A percentile compares a stretch with the other conserved stretches of the same genome.
Evolutionary conservation across 805 yeast genomes (phyloP).

Genomic region (Tetrapisispora arboricola): DNA sequence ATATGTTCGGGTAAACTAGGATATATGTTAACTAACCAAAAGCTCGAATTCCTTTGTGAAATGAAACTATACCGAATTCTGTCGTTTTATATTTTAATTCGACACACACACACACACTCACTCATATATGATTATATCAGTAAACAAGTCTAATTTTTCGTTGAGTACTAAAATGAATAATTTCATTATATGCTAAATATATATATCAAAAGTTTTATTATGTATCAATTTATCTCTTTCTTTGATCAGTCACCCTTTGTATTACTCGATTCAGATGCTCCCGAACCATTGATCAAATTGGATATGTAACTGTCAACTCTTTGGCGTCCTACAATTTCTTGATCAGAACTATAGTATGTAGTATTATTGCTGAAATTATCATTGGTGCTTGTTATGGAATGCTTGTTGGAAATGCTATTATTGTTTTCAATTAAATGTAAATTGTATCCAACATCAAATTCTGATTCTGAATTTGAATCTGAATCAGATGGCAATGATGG

Average conservation of each 20-base stretch:
- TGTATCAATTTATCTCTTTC: too few relatives aligned
- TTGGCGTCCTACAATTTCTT: background rate
- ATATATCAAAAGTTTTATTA: too few relatives aligned
- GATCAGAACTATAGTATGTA: background rate
- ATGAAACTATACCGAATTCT: too few relatives aligned
- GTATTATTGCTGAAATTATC: background rate
- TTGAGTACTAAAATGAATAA: too few relatives aligned
- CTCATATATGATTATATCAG: too few relatives aligned
- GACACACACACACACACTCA: too few relatives aligned
- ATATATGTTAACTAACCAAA: too few relatives aligned
- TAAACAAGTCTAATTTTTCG: too few relatives aligned
- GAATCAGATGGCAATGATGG: conserved; percentile 32
- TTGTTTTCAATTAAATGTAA: conserved; percentile 3
- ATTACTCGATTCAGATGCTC: background rate
- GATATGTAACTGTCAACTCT: background rate
- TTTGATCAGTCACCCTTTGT: background rate
- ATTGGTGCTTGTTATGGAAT: background rate
- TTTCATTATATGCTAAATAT: too few relatives aligned
- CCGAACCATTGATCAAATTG: background rate
- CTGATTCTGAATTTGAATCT: conserved; percentile 12
- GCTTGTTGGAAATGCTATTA: conserved; percentile 1
- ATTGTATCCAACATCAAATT: conserved; percentile 6
- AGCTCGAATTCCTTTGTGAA: too few relatives aligned
- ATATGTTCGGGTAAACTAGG: too few relatives aligned
- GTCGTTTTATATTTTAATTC: too few relatives aligned